These are phyloP conservation scores for Penicillium turbatum DNA, from an alignment of 495 filamentous ascomycete species.

Conservation along the genomic window DNA sequence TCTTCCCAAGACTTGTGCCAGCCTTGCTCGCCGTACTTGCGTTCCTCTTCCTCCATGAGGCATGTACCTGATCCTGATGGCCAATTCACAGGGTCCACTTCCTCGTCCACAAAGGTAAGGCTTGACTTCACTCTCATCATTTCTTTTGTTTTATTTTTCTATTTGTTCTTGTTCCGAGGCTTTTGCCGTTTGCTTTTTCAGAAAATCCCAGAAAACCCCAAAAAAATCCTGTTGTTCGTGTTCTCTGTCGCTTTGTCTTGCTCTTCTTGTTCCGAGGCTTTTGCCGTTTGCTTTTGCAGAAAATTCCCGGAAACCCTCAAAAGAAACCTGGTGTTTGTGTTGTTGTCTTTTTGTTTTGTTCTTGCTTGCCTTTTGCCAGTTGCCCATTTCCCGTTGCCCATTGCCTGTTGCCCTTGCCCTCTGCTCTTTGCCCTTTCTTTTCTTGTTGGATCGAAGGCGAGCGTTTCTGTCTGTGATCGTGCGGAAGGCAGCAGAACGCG, in stretches of 20 bases:
- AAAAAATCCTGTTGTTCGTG: background rate
- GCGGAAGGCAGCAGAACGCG: background rate
- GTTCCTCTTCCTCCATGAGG: background rate
- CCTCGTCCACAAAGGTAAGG: background rate
- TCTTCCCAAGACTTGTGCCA: background rate
- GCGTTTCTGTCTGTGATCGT: background rate
- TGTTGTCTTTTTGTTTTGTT: background rate
- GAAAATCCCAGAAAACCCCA: background rate
- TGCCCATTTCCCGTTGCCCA: no score
- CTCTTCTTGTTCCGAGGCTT: background rate
- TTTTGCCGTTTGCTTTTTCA: slow-evolving; percentile 1
- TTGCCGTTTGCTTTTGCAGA: background rate
- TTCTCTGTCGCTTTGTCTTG: background rate
- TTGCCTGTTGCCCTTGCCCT: no score
- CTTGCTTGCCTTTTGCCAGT: no score
- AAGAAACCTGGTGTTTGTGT: background rate
- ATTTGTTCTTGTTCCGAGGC: background rate
- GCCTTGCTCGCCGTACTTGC: background rate
- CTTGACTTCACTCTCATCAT: background rate
- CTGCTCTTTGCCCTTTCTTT: no score
- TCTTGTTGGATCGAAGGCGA: background rate
- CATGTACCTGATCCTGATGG: background rate
- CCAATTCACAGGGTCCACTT: background rate
- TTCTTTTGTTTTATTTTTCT: background rate
- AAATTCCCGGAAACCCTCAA: background rate